Evolutionary conservation across 805 yeast genomes (phyloP), one percentile per base, ranked within the genome.

Genomic region (Sugiyamaella valdiviana): DNA sequence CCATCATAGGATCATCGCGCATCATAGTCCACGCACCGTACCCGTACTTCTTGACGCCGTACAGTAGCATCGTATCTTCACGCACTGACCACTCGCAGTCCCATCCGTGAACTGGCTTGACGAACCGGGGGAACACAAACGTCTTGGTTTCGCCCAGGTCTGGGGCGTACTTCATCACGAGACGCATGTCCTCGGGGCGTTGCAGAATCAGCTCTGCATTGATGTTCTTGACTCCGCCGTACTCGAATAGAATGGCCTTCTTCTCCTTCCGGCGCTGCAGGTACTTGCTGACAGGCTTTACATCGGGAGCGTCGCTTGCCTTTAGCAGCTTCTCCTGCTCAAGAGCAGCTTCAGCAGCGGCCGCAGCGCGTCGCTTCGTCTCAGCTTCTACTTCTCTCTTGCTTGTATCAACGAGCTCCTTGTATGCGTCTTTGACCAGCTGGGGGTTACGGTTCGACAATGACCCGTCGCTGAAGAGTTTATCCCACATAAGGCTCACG

Each of bases 1-100:
- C 90, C 50, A 93, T 73, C 45, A 87, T 76, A 1, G 99, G 98
- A 67, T 93, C 99, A 68, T 93, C 99, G 62, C 99, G 75, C 41
- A 93, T 90, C 61, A 85, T 90, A 2, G 76, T 64, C 99, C 99
- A 93, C 1, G 96, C 82, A 15, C 98, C 98, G 65, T 88, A 90
- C 0, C 99, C 99, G 66, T 90, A 90, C 67, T 87, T 89, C 61
- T 78, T 76, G 19, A 91, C 85, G 54, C 99, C 99, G 32, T 85
- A 78, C 52, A 93, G 65, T 46, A 93, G 73, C 80, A 81, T 85
- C 45, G 89, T 85, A 64, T 93, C 99, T 62, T 93, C 95, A 26
- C 74, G 78, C 12, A 75, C 72, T 2, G 73, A 72, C 99, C 99
- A 93, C 23, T 79, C 80, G 58, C 95, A 86, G 45, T 78, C 77